Conservation (phyloP, 75 land plant species). For the Cunninghamia lanceolata region DNA sequence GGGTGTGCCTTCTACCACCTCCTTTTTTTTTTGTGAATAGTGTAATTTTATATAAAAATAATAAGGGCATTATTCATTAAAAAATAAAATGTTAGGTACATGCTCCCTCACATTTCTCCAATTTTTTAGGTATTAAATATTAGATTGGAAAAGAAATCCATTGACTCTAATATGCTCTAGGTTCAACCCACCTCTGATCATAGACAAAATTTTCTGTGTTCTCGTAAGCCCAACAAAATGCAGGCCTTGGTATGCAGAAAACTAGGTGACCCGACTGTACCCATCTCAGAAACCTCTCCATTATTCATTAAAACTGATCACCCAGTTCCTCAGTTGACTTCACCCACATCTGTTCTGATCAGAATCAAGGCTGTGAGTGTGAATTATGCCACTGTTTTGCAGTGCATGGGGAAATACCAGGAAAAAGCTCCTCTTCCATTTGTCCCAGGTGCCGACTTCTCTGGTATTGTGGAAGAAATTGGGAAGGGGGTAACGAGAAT, state of each 20-base stretch:
- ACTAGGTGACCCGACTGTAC: conserved; percentile 64
- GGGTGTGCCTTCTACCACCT: no score
- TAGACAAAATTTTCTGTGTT: background rate
- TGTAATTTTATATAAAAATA: no score
- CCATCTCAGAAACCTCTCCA: conserved; percentile 47
- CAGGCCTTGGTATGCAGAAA: conserved; percentile 44
- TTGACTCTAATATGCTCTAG: no score
- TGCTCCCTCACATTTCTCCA: no score
- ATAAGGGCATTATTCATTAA: no score
- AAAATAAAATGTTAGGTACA: no score
- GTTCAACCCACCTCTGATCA: background rate
- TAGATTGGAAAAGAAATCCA: background rate
- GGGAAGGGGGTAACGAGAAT: conserved; percentile 55
- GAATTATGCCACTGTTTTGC: conserved; percentile 79
- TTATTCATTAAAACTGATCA: conserved; percentile 28
- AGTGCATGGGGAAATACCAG: conserved; percentile 84
- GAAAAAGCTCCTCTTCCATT: conserved; percentile 84
- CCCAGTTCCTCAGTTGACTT: conserved; percentile 52
- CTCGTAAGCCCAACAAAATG: conserved; percentile 39
- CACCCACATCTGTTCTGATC: conserved; percentile 64
- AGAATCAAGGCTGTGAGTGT: conserved; percentile 65
- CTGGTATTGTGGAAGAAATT: conserved; percentile 77
- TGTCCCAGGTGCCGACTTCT: conserved; percentile 88
- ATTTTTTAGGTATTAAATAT: no score
- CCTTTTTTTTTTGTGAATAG: no score